Evolutionary conservation across 805 yeast genomes (phyloP).

Genomic region (Monosporozyma aerobia): DNA sequence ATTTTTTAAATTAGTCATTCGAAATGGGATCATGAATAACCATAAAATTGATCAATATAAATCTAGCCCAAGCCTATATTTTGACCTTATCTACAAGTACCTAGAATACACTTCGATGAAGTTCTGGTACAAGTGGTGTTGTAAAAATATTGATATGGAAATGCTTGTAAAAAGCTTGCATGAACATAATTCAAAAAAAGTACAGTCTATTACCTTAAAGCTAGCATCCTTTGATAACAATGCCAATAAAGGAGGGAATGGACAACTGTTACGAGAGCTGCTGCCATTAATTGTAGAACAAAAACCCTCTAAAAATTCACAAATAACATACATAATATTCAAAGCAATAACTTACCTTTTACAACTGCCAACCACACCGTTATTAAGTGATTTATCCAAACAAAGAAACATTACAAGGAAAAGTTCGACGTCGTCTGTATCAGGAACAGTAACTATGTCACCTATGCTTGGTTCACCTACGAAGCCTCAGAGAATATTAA

Average conservation of each 20-base stretch:
- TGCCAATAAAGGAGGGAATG: constrained; percentile 2
- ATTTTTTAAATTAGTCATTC: constrained; percentile 8
- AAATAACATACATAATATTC: constrained; percentile 17
- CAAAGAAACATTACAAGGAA: neutral
- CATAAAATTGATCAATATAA: constrained; percentile 8
- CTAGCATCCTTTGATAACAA: constrained; percentile 11
- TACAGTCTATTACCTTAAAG: constrained; percentile 20
- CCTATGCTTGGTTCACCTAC: constrained; percentile 7
- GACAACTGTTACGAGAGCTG: constrained; percentile 15
- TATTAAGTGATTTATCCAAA: neutral
- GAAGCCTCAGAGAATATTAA: neutral
- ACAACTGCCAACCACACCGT: constrained; percentile 4
- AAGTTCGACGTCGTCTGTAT: constrained; percentile 2
- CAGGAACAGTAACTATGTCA: constrained; percentile 3
- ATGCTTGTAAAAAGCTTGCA: constrained; percentile 6
- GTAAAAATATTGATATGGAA: constrained; percentile 9
- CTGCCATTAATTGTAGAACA: constrained; percentile 4
- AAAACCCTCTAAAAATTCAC: constrained; percentile 5
- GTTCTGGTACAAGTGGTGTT: constrained; percentile 26
- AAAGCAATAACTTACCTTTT: constrained; percentile 19
- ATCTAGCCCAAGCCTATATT: constrained; percentile 9
- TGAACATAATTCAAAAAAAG: constrained; percentile 8
- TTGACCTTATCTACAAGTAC: constrained; percentile 17
- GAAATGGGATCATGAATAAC: constrained; percentile 21
- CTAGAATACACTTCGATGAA: constrained; percentile 15